These are phyloP conservation scores for Raphanus sativus DNA, from an alignment of 345 rosid species.

Conservation along the genomic window DNA sequence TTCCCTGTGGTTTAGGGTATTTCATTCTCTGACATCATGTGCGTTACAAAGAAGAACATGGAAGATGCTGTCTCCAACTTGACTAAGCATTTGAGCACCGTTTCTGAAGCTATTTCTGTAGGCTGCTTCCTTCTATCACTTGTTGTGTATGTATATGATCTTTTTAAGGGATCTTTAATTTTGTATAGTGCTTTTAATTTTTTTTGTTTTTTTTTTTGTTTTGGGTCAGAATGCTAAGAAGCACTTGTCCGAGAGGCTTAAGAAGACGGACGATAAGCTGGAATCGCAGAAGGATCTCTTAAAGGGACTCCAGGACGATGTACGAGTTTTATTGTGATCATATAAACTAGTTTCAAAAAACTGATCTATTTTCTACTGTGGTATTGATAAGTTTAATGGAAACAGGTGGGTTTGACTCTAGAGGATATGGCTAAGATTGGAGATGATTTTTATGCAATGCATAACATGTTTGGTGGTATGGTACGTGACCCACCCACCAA, in stretches of 20 bases:
- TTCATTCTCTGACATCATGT: slow-evolving; percentile 84
- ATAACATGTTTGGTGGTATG: slow-evolving; percentile 61
- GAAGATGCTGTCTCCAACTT: slow-evolving; percentile 72
- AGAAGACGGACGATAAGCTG: slow-evolving; percentile 74
- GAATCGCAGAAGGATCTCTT: slow-evolving; percentile 76
- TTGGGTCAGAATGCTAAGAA: slow-evolving; percentile 70
- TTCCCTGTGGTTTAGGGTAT: slow-evolving; percentile 55
- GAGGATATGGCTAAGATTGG: slow-evolving; percentile 61
- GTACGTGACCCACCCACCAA: slow-evolving; percentile 46
- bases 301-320: slow-evolving; percentile 62
- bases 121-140: not conserved
- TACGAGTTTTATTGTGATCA: slow-evolving; percentile 31
- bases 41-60: slow-evolving; percentile 82
- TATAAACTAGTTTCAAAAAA: not conserved
- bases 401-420: slow-evolving; percentile 69
- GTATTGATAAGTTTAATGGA: slow-evolving; percentile 16
- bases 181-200: not conserved
- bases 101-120: slow-evolving; percentile 78
- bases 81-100: slow-evolving; percentile 76
- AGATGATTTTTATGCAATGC: slow-evolving; percentile 62
- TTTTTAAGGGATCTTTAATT: not conserved
- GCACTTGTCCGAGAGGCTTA: slow-evolving; percentile 80
- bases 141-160: slow-evolving; percentile 12
- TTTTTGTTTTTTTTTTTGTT: not conserved
- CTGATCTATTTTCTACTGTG: not conserved